A percentile compares a stretch with the other conserved stretches of the same genome.
Evolutionary conservation across 140 eudicot species (phyloP).

Genomic region (Oenanthe javanica): DNA sequence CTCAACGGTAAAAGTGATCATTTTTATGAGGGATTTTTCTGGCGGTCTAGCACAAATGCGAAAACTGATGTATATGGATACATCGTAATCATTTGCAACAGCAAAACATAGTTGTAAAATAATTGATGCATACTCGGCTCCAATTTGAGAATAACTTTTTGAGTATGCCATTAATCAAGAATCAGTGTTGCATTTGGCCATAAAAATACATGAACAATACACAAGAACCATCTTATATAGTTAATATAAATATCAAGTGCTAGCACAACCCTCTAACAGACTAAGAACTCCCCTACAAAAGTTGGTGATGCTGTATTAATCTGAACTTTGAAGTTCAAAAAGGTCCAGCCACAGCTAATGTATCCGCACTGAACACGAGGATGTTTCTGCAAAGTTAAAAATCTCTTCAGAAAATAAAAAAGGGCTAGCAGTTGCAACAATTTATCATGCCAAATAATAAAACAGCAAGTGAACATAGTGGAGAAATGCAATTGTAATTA

Average conservation of each 20-base stretch:
- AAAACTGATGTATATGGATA: neutral
- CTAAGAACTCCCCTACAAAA: too few relatives aligned
- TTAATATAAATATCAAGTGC: neutral
- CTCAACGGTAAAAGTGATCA: neutral
- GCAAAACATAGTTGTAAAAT: too few relatives aligned
- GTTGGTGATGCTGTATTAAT: neutral
- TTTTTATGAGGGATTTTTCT: neutral
- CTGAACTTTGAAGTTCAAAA: neutral
- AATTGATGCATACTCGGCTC: too few relatives aligned
- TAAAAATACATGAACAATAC: neutral
- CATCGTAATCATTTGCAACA: neutral
- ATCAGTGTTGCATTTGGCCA: neutral
- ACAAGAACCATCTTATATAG: neutral
- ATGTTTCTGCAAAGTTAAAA: constrained; percentile 1
- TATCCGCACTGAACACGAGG: neutral
- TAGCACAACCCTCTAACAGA: neutral
- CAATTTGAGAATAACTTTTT: too few relatives aligned
- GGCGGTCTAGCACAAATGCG: neutral
- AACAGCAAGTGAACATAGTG: neutral
- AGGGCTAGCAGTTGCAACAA: too few relatives aligned
- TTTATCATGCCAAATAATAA: neutral
- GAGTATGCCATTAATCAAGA: too few relatives aligned
- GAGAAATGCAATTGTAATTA: neutral
- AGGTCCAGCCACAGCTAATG: neutral
- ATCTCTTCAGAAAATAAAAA: neutral